These are phyloP conservation scores for Phytophthora pluvialis DNA, from an alignment of 352 stramenopile species.

Conservation along the genomic window DNA sequence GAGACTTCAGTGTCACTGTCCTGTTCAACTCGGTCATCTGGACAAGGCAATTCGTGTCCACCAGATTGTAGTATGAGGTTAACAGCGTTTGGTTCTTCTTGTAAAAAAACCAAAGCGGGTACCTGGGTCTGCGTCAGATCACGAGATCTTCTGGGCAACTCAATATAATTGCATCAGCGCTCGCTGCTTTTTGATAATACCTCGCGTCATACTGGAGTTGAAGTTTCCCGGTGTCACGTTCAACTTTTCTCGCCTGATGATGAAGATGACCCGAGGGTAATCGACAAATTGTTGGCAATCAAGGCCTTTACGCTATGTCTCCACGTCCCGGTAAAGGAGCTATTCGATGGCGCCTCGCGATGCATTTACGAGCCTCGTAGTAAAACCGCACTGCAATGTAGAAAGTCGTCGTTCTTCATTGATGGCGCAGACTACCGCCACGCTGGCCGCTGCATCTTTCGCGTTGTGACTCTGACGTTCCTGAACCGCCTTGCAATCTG, in stretches of 20 bases:
- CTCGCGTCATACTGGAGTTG: slow-evolving; percentile 1
- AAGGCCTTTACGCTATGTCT: slow-evolving; percentile 1
- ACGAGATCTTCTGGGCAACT: background rate
- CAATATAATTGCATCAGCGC: background rate
- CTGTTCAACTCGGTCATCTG: slow-evolving; percentile 4
- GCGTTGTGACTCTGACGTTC: background rate
- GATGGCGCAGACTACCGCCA: slow-evolving; percentile 16
- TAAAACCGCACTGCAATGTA: no score
- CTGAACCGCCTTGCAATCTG: slow-evolving; percentile 10
- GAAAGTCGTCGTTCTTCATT: background rate
- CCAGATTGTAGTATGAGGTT: no score
- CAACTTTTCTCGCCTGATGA: background rate
- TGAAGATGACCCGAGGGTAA: slow-evolving; percentile 1
- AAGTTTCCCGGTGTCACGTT: background rate
- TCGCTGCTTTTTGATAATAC: no score
- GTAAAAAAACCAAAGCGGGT: background rate
- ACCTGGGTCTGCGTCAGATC: background rate
- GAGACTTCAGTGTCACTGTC: slow-evolving; percentile 1
- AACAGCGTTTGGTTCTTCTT: background rate
- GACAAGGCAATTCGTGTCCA: background rate
- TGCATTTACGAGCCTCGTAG: background rate
- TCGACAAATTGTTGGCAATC: slow-evolving; percentile 1
- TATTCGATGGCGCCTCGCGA: background rate
- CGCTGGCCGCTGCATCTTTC: slow-evolving; percentile 13
- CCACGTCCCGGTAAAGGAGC: no score